Evolutionary conservation across 2,329 filamentous ascomycete species (phyloP), one percentile per base, ranked within the genome.

Genomic region (Microcyclospora pomicola): DNA sequence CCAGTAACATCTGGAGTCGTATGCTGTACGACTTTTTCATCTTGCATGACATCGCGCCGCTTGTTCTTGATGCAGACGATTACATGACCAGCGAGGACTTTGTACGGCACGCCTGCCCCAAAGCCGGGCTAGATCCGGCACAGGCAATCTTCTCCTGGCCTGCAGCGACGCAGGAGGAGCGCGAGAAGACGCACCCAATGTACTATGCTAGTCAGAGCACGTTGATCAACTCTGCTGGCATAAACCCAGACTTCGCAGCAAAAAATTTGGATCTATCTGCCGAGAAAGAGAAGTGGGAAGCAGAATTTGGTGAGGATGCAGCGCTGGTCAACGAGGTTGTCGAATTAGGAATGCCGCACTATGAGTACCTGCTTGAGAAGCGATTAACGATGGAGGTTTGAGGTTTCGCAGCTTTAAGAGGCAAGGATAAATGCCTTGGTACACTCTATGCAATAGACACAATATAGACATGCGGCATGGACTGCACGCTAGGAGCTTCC

Each of bases 31-130:
- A 63, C 30, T 63, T 52, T 50, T 59, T 51, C 40, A 35, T 43
- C 12, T 44, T 44, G 5, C 31, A 47, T 10, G 31, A 27, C 3
- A 43, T 42, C 28, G 36, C 47, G 9, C 59, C 59, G 0, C 46
- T 59, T 5, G 42, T 64, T 2, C 33, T 63, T 2, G 61, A 64
- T 37, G 60, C 60, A 5, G 54, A 62, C 38, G 60, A 62, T 42
- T 38, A 62, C 2, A 63, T 63, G 32, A 53, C 54, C 31, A 42
- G 47, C 12, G 54, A 54, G 0, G 40, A 47, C 12, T 42, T 55
- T n/a, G 47, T 62, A 4, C 29, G 40, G 9, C 39, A 50, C 54
- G 32, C 51, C 49, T 37, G 27, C 9, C 45, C 52, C 14, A 40
- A 49, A 11, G 43, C 52, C 0, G 60, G 59, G 0, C 40, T 64